Percentiles rank a stretch among this genome's conserved stretches.
Conservation (phyloP, 164 flowering plant genomes). For the Chloranthus sessilifolius region DNA sequence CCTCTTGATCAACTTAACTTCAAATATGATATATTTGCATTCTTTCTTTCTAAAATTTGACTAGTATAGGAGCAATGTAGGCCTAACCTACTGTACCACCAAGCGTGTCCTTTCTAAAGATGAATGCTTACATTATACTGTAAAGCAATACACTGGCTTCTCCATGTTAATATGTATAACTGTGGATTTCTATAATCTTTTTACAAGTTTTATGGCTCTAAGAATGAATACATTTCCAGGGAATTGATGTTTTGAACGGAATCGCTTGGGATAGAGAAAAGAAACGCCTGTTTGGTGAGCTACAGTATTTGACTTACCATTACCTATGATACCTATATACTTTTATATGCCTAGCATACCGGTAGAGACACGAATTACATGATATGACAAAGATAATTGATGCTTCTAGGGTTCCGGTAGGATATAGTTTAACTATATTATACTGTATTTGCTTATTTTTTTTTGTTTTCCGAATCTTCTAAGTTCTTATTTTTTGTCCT, state of each 20-base stretch:
- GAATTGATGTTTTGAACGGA: conserved; percentile 85
- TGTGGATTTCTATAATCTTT: neutral
- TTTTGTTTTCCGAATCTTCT: neutral
- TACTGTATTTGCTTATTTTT: neutral
- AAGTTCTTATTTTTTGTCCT: too few species aligned
- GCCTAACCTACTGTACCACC: too few species aligned
- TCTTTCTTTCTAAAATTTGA: too few species aligned
- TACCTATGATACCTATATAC: neutral
- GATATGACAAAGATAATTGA: too few species aligned
- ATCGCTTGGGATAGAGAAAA: conserved; percentile 83
- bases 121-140: too few species aligned
- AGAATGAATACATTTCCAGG: conserved; percentile 26
- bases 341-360: neutral
- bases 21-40: too few species aligned
- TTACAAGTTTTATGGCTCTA: neutral
- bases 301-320: neutral
- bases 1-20: too few species aligned
- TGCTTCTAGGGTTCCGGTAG: neutral
- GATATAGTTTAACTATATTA: neutral
- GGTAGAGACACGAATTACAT: neutral
- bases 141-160: too few species aligned
- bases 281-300: conserved; percentile 74
- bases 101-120: too few species aligned
- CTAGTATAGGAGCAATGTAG: too few species aligned
- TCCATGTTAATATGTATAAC: too few species aligned